phyloP scores from a whole-genome alignment of 768 basidiomycete species.

The Boletus reticulatus region DNA sequence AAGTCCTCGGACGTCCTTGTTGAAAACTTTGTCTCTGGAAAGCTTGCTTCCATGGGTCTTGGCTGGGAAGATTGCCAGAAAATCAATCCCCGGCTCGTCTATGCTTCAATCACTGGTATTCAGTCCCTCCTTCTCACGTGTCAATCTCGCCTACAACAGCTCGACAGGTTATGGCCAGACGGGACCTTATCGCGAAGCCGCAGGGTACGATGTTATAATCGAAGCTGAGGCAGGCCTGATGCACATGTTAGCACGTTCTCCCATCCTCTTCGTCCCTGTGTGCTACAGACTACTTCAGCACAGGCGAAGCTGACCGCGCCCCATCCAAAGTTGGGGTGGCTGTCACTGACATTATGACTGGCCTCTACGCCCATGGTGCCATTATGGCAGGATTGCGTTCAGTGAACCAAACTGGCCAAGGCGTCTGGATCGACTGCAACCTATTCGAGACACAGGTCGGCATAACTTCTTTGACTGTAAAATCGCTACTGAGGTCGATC shows the following conservation, averaged over 20 bases:
- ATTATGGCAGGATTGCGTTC: slow-evolving; percentile 89
- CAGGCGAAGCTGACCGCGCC: slow-evolving; percentile 81
- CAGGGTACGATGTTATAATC: slow-evolving; percentile 87
- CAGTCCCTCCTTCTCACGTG: slow-evolving; percentile 9
- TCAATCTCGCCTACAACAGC: background rate
- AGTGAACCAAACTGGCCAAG: slow-evolving; percentile 78
- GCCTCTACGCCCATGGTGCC: slow-evolving; percentile 88
- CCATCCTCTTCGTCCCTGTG: slow-evolving; percentile 7
- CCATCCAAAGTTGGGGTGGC: slow-evolving; percentile 97
- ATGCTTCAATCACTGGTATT: slow-evolving; percentile 84
- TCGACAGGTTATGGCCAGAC: slow-evolving; percentile 77
- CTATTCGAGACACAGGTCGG: slow-evolving; percentile 87
- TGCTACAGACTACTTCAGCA: slow-evolving; percentile 43
- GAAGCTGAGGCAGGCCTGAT: slow-evolving; percentile 92
- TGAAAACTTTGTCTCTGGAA: slow-evolving; percentile 86
- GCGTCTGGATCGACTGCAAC: slow-evolving; percentile 90
- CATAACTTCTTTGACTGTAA: background rate
- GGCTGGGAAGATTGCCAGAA: slow-evolving; percentile 79
- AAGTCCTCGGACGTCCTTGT: slow-evolving; percentile 80
- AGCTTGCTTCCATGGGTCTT: slow-evolving; percentile 80
- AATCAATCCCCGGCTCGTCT: slow-evolving; percentile 80
- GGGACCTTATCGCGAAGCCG: slow-evolving; percentile 78
- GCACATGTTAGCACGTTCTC: slow-evolving; percentile 68
- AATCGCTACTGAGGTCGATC: slow-evolving; percentile 2
- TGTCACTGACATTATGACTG: slow-evolving; percentile 84